A percentile compares a stretch with the other conserved stretches of the same genome.
These are phyloP conservation scores for Neurospora terricola DNA, from an alignment of 495 filamentous ascomycete species.

Conservation along the genomic window DNA sequence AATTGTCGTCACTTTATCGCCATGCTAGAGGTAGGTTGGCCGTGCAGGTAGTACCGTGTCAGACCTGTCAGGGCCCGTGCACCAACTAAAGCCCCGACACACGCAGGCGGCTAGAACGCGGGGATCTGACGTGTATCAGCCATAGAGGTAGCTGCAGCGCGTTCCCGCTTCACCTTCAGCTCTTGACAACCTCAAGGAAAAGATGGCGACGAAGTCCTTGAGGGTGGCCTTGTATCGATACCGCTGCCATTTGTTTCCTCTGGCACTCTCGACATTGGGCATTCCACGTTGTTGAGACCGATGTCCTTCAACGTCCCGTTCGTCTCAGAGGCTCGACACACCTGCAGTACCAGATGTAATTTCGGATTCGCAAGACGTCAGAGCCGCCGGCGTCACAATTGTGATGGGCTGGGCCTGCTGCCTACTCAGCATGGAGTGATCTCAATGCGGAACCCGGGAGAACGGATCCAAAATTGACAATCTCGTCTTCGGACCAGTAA, in stretches of 20 bases:
- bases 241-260: neutral
- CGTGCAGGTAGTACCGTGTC: neutral
- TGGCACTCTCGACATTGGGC: neutral
- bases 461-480: neutral
- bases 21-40: neutral
- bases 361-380: neutral
- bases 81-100: neutral
- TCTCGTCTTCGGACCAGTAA: neutral
- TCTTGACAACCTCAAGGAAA: neutral
- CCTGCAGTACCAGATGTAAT: neutral
- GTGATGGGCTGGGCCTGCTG: neutral
- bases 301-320: neutral
- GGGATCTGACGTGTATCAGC: neutral
- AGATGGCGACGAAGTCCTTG: neutral
- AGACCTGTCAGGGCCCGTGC: neutral
- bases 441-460: neutral
- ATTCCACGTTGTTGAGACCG: neutral
- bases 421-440: neutral
- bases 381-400: neutral
- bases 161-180: neutral
- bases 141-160: neutral
- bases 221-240: neutral
- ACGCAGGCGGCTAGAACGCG: neutral
- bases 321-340: neutral
- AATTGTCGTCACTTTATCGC: neutral